Base-by-base conservation (phyloP, 2,329 filamentous ascomycete species). In the Juglanconis sp. region DNA sequence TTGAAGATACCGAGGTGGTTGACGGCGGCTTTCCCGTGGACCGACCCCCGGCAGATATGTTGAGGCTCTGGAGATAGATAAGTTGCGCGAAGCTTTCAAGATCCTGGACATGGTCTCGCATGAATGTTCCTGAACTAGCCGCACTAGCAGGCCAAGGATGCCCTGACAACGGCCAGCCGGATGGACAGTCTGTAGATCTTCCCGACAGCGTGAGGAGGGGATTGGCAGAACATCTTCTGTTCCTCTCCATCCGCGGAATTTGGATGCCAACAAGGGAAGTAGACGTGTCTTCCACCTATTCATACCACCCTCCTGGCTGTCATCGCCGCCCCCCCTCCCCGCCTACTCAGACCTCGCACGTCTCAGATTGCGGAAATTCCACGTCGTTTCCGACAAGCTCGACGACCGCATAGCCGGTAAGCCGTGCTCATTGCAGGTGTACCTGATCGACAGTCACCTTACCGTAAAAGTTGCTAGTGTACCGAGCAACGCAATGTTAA, bases 101-200 rank as follows among this genome's bases (percentile, higher is more conserved):
- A 40, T 46, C 11, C 49, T 55, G 38, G 48, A 51, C 24, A 50
- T 24, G 7, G 32, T 46, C 34, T 40, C 53, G 56, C 56, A 62
- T 57, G 50, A 57, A 55, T 32, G 53, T 60, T 52, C 57, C 57
- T 60, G 57, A 30, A 54, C 42, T 42, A 53, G 52, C 46, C 48
- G 52, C 50, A 53, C 32, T 17, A 38, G 36, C 4, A 32, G 40
- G 38, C 30, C 53, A 62, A 44, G 53, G 52, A 46, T 59, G 32
- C 32, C 57, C 60, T 47, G 7, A 7, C 30, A 2, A 57, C 32
- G 32, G 11, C 24, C 46, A 44, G 46, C 46, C 36, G 35, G 53
- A 40, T 35, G 40, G 48, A 48, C 57, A 36, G 34, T 46, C 30
- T 52, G 52, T 42, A 55, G 60, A 59, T 62, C 38, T 47, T 48